Percentiles rank a stretch among this genome's conserved stretches.
Conservation (phyloP, 805 yeast species). For the Saccharomycopsis synnaedendra region DNA sequence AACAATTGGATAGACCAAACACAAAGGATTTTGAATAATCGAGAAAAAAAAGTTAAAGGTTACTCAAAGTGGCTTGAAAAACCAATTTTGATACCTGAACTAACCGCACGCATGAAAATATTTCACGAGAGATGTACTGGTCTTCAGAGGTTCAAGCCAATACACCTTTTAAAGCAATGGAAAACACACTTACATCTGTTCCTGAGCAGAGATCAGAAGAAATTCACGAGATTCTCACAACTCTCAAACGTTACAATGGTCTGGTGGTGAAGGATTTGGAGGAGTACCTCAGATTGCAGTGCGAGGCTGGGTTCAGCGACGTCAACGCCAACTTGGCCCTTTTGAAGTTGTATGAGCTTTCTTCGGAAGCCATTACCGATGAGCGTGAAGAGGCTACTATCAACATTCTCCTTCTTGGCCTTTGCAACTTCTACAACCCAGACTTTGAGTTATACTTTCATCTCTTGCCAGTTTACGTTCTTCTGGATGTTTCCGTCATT, state of each 20-base stretch:
- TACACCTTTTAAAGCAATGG: slow-evolving; percentile 2
- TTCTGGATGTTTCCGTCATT: background rate
- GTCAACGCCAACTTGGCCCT: slow-evolving; percentile 35
- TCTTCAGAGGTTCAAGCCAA: too few species aligned
- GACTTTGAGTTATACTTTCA: slow-evolving; percentile 35
- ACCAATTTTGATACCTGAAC: too few species aligned
- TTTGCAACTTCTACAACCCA: slow-evolving; percentile 28
- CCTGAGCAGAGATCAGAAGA: slow-evolving; percentile 30
- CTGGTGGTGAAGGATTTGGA: slow-evolving; percentile 32
- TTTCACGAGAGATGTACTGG: too few species aligned
- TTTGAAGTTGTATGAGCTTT: slow-evolving; percentile 30
- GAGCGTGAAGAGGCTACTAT: slow-evolving; percentile 29
- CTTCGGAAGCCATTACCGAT: slow-evolving; percentile 23
- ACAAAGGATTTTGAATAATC: too few species aligned
- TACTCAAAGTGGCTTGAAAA: too few species aligned
- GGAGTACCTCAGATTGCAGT: slow-evolving; percentile 32
- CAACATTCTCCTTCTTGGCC: slow-evolving; percentile 29
- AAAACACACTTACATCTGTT: slow-evolving; percentile 24
- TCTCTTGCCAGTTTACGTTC: slow-evolving; percentile 26
- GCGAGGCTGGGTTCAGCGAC: slow-evolving; percentile 27
- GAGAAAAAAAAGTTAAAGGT: too few species aligned
- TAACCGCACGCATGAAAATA: too few species aligned
- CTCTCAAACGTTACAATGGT: slow-evolving; percentile 34
- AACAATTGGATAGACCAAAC: too few species aligned
- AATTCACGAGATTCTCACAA: slow-evolving; percentile 28